Evolutionary conservation across 495 filamentous ascomycete species (phyloP).

Genomic region (Aspergillus funiculosus): DNA sequence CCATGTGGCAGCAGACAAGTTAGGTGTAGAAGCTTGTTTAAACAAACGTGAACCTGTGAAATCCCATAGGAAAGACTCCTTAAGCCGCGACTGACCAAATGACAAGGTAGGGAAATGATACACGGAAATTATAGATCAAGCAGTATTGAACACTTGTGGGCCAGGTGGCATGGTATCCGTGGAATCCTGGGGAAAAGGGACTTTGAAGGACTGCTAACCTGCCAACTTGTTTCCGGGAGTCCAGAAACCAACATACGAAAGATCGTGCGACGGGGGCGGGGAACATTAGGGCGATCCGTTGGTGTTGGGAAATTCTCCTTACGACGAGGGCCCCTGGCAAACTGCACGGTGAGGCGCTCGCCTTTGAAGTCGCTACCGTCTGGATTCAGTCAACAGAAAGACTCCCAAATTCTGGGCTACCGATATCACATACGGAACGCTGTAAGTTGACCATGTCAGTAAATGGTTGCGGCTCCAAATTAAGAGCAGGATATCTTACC

Average conservation of each 20-base stretch:
- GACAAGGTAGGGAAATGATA: slow-evolving; percentile 24
- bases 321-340: slow-evolving; percentile 88
- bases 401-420: slow-evolving; percentile 7
- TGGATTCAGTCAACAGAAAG: slow-evolving; percentile 35
- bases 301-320: slow-evolving; percentile 67
- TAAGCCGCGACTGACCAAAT: no score
- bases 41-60: no score
- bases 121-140: no score
- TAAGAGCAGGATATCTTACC: slow-evolving; percentile 49
- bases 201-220: slow-evolving; percentile 76
- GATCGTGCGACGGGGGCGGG: slow-evolving; percentile 88
- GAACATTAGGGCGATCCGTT: slow-evolving; percentile 63
- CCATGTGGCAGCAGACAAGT: neutral
- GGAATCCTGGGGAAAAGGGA: slow-evolving; percentile 48
- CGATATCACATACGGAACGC: slow-evolving; percentile 48
- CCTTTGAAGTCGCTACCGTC: slow-evolving; percentile 98
- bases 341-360: slow-evolving; percentile 93
- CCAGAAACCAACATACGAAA: slow-evolving; percentile 96
- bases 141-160: slow-evolving; percentile 31
- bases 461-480: neutral
- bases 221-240: slow-evolving; percentile 99
- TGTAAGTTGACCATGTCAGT: slow-evolving; percentile 24
- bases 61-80: no score
- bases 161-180: slow-evolving; percentile 24
- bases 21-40: no score